phyloP scores from a whole-genome alignment of 495 filamentous ascomycete genomes.

The Hypoxylon trugodes region DNA sequence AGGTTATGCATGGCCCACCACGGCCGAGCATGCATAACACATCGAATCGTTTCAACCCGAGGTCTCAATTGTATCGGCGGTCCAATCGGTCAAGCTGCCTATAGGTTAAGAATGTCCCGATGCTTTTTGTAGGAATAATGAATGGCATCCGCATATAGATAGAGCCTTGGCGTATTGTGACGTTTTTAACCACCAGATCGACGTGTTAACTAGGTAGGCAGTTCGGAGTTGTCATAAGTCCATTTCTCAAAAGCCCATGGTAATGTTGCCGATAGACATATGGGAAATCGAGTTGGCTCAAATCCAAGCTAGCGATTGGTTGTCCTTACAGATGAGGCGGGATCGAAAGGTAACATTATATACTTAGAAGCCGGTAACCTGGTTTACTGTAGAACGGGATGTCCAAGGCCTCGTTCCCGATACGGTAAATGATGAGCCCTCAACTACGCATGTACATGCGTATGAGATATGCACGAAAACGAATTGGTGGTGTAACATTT shows the following conservation, averaged over 20 bases:
- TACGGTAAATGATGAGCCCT: conserved; percentile 6
- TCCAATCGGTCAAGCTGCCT: neutral
- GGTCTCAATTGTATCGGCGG: neutral
- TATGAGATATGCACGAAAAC: neutral
- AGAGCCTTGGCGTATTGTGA: neutral
- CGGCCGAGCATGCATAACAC: conserved; percentile 17
- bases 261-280: neutral
- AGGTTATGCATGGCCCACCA: conserved; percentile 1
- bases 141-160: neutral
- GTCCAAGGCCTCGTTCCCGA: neutral
- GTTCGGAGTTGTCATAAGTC: neutral
- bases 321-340: neutral
- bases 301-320: neutral
- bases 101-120: neutral
- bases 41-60: conserved; percentile 7
- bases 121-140: neutral
- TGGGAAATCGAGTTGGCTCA: neutral
- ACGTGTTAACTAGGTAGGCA: neutral
- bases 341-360: conserved; percentile 20
- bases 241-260: neutral
- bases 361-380: conserved; percentile 31
- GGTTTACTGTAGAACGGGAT: conserved; percentile 12
- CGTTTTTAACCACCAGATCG: neutral
- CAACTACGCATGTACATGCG: neutral
- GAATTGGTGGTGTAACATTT: conserved; percentile 3